phyloP scores from a whole-genome alignment of 305 asterid species.

The Caryopteris hybrid region DNA sequence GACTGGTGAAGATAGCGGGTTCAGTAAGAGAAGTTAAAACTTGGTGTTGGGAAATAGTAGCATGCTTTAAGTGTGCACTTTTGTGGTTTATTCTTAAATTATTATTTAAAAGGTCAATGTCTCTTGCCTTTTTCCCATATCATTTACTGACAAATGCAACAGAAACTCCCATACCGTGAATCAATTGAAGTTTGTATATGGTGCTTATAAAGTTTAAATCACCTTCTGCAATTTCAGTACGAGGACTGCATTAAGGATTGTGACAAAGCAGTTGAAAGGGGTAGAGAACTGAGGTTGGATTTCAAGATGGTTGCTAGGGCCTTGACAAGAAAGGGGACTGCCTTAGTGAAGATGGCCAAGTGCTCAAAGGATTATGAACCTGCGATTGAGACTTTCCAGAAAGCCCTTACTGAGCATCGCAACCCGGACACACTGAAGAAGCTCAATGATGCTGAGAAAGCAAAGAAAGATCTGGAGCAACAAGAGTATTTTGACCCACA shows the following conservation, averaged over 20 bases:
- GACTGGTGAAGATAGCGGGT: no score
- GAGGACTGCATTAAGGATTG: slow-evolving; percentile 90
- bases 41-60: no score
- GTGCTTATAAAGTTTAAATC: no score
- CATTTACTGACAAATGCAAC: no score
- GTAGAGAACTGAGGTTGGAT: slow-evolving; percentile 79
- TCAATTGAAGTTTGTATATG: no score
- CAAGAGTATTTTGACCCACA: slow-evolving; percentile 80
- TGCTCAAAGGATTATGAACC: slow-evolving; percentile 70
- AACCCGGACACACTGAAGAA: slow-evolving; percentile 87
- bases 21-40: no score
- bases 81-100: no score
- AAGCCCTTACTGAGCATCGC: slow-evolving; percentile 91
- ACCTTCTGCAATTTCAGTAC: no score
- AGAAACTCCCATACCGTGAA: no score
- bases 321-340: slow-evolving; percentile 85
- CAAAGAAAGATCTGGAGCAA: slow-evolving; percentile 87
- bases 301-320: slow-evolving; percentile 90
- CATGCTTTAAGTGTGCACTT: no score
- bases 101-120: no score
- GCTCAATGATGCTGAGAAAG: slow-evolving; percentile 87
- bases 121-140: no score
- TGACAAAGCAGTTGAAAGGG: slow-evolving; percentile 90
- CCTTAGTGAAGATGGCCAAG: slow-evolving; percentile 75
- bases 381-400: slow-evolving; percentile 85